Conservation (phyloP, 176 grass and related monocot species). For the Cenchrus fungigraminus region DNA sequence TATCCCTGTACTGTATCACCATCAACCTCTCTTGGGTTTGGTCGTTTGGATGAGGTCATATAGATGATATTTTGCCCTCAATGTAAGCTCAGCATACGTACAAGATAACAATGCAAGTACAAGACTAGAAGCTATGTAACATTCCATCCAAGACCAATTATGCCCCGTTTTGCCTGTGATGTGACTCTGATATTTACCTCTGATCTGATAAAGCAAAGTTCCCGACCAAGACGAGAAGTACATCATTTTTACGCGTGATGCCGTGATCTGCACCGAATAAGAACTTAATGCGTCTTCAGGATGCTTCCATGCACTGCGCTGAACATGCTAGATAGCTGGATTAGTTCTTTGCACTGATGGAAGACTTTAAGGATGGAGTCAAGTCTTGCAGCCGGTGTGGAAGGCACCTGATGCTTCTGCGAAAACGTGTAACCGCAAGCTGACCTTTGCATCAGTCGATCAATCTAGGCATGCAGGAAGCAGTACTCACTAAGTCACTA, state of each 20-base stretch:
- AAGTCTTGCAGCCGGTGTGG: constrained; percentile 17
- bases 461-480: neutral
- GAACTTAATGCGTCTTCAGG: constrained; percentile 7
- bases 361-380: neutral
- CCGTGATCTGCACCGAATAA: neutral
- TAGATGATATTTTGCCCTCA: neutral
- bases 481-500: neutral
- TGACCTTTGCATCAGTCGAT: constrained; percentile 2
- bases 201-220: neutral
- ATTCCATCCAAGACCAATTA: neutral
- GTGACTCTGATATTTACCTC: constrained; percentile 1
- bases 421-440: neutral
- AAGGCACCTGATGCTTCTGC: constrained; percentile 27
- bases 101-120: neutral
- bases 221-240: neutral
- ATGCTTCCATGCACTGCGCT: neutral
- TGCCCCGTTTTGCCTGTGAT: neutral
- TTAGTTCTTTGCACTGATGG: neutral
- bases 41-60: neutral
- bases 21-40: neutral
- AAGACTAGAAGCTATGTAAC: neutral
- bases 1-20: neutral
- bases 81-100: constrained; percentile 9
- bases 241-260: neutral
- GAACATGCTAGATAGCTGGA: neutral